Conservation (phyloP, 805 yeast genomes). For the Hanseniaspora valbyensis region DNA sequence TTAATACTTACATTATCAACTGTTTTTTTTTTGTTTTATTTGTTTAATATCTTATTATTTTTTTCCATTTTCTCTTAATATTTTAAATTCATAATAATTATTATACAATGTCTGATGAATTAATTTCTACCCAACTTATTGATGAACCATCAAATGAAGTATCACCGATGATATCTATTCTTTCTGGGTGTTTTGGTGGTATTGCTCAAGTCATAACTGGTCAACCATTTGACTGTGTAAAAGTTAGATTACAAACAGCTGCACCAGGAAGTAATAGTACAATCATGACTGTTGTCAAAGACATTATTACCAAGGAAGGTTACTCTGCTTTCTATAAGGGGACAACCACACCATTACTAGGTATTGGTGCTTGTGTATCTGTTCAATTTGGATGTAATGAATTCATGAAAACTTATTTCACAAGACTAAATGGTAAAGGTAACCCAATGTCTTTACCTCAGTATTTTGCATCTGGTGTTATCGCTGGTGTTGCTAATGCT, state of each 20-base stretch:
- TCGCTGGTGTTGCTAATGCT: conserved; percentile 88
- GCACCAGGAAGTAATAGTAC: conserved; percentile 46
- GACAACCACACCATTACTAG: conserved; percentile 81
- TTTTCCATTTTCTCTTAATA: not conserved
- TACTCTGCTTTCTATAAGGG: conserved; percentile 83
- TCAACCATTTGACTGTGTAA: conserved; percentile 92
- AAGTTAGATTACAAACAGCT: conserved; percentile 84
- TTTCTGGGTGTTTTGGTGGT: conserved; percentile 93
- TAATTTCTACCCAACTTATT: conserved; percentile 26
- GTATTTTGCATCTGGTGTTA: conserved; percentile 71
- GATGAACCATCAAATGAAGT: conserved; percentile 22
- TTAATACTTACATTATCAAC: no score
- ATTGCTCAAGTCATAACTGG: conserved; percentile 91
- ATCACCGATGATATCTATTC: conserved; percentile 59
- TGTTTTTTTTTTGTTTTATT: not conserved
- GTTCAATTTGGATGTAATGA: conserved; percentile 94
- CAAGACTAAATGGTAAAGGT: conserved; percentile 31
- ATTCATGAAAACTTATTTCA: conserved; percentile 73
- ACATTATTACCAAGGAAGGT: conserved; percentile 70
- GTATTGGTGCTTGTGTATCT: conserved; percentile 96
- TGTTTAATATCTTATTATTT: no score
- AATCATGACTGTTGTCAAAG: conserved; percentile 64
- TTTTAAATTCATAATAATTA: not conserved
- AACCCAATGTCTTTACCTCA: conserved; percentile 44
- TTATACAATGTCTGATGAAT: conserved; percentile 29